Conservation (phyloP, 2,329 filamentous ascomycete genomes). For the Mariannaea elegans region DNA sequence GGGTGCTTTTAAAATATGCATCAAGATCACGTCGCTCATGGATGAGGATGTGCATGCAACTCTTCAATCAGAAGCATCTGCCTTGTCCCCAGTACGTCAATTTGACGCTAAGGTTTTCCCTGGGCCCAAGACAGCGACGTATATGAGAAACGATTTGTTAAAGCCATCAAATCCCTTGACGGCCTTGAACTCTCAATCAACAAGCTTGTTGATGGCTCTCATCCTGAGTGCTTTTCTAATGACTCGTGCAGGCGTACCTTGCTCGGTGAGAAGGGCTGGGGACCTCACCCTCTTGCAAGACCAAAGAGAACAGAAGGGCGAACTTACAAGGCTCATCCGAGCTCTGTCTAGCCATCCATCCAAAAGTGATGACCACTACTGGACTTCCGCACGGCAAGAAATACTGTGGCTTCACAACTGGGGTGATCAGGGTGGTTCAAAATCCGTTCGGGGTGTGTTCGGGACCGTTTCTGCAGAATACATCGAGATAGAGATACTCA, state of each 20-base stretch:
- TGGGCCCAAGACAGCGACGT: constrained; percentile 40
- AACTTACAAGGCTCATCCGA: constrained; percentile 68
- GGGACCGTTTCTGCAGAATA: constrained; percentile 67
- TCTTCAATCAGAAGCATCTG: constrained; percentile 57
- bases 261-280: constrained; percentile 62
- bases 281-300: constrained; percentile 73
- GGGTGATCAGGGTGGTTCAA: constrained; percentile 58
- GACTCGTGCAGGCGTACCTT: constrained; percentile 59
- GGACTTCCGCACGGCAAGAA: constrained; percentile 68
- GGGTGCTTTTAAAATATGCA: constrained; percentile 68
- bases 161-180: constrained; percentile 71
- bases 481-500: constrained; percentile 77
- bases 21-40: constrained; percentile 63
- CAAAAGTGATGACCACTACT: constrained; percentile 70
- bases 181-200: constrained; percentile 62
- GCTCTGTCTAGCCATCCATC: constrained; percentile 57
- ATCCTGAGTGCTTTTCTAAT: constrained; percentile 68
- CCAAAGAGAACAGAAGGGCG: constrained; percentile 68
- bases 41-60: constrained; percentile 66
- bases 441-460: constrained; percentile 66
- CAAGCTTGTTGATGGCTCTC: constrained; percentile 69
- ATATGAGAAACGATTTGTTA: constrained; percentile 58
- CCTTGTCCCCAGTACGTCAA: constrained; percentile 52
- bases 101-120: constrained; percentile 33
- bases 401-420: constrained; percentile 79